Evolutionary conservation across 2,329 filamentous ascomycete genomes (phyloP).

Genomic region (Sporothrix inflata): DNA sequence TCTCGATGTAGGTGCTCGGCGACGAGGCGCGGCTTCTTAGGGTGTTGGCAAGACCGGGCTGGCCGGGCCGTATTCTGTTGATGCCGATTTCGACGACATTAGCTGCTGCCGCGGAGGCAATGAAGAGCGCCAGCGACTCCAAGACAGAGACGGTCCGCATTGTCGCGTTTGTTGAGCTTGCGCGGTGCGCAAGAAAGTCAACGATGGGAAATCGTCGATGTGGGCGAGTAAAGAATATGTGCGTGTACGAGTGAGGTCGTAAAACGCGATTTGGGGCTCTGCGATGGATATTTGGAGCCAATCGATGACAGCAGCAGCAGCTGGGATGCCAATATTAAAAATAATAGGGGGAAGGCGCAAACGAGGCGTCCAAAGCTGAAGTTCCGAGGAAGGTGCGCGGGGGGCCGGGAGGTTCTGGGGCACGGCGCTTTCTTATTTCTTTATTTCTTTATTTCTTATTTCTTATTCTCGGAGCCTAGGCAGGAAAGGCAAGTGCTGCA

Average conservation of each 20-base stretch:
- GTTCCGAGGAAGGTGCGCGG: slow-evolving; percentile 9
- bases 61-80: slow-evolving; percentile 26
- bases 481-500: slow-evolving; percentile 2
- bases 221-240: neutral
- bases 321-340: slow-evolving; percentile 14
- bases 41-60: slow-evolving; percentile 33
- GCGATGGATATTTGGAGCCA: neutral
- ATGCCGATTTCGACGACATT: slow-evolving; percentile 34
- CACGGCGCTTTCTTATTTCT: slow-evolving; percentile 9
- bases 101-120: slow-evolving; percentile 26
- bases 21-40: slow-evolving; percentile 31
- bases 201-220: no score
- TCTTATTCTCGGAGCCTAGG: neutral
- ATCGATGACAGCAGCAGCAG: neutral
- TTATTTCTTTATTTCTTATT: neutral
- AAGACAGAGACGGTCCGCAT: slow-evolving; percentile 12
- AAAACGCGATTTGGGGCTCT: slow-evolving; percentile 18
- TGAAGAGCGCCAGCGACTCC: slow-evolving; percentile 24
- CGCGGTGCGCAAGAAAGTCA: neutral
- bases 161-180: neutral
- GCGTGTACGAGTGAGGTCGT: neutral
- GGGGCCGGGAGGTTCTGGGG: neutral
- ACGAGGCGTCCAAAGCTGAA: slow-evolving; percentile 15
- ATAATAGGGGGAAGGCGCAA: slow-evolving; percentile 26
- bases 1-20: slow-evolving; percentile 41